phyloP scores from a whole-genome alignment of 2,329 filamentous ascomycete genomes.

The Stagonosporopsis rhizophila region DNA sequence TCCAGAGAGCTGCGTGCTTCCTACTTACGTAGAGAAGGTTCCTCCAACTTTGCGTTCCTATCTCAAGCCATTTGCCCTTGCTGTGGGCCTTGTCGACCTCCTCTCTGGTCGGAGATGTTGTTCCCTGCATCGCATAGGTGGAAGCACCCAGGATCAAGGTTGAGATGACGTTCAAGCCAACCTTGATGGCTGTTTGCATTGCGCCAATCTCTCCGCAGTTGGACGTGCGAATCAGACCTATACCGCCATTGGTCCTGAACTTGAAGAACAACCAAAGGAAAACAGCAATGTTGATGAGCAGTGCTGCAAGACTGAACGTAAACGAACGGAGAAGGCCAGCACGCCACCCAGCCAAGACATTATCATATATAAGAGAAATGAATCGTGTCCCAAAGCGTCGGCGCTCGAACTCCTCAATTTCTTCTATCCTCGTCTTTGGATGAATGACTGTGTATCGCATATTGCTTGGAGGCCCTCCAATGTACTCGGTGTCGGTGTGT shows the following conservation, averaged over 20 bases:
- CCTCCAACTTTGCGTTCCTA: slow-evolving; percentile 25
- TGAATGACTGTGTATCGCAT: not conserved
- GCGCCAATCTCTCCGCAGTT: slow-evolving; percentile 24
- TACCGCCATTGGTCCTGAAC: not conserved
- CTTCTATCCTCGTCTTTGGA: slow-evolving; percentile 18
- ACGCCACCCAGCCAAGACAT: slow-evolving; percentile 23
- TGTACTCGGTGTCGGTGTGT: slow-evolving; percentile 2
- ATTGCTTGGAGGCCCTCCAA: not conserved
- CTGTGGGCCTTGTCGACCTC: slow-evolving; percentile 33
- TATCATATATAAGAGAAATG: slow-evolving; percentile 16
- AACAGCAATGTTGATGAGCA: slow-evolving; percentile 19
- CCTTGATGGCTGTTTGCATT: slow-evolving; percentile 46
- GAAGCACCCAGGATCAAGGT: slow-evolving; percentile 28
- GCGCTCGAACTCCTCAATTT: slow-evolving; percentile 11
- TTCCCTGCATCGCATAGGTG: slow-evolving; percentile 33
- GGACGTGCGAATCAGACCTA: slow-evolving; percentile 22
- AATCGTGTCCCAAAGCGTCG: slow-evolving; percentile 13
- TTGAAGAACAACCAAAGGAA: slow-evolving; percentile 19
- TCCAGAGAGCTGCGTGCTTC: slow-evolving; percentile 20
- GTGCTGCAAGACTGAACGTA: slow-evolving; percentile 17
- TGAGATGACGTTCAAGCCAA: slow-evolving; percentile 56
- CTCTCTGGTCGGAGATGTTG: slow-evolving; percentile 28
- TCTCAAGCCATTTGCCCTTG: slow-evolving; percentile 33
- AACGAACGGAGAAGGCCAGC: slow-evolving; percentile 25
- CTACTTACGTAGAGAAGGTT: slow-evolving; percentile 21